A percentile compares a stretch with the other conserved stretches of the same genome.
phyloP scores from a whole-genome alignment of 192 early-diverging fungal species.

The Gonapodya sp. region DNA sequence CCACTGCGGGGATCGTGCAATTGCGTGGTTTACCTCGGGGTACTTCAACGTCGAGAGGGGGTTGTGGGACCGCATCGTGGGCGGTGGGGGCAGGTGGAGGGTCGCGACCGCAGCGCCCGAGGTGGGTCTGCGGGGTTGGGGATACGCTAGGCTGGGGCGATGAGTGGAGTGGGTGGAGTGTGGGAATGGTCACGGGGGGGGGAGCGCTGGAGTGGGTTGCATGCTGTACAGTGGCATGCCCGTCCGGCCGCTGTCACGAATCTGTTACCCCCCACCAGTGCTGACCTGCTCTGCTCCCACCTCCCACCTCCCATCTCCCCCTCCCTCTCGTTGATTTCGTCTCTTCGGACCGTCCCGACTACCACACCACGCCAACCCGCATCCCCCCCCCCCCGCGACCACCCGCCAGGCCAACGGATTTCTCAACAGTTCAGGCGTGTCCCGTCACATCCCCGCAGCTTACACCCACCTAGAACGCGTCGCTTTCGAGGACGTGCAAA shows the following conservation, averaged over 20 bases:
- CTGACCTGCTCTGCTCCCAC: no score
- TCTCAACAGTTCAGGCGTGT: conserved; percentile 71
- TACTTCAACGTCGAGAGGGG: conserved; percentile 85
- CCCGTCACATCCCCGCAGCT: conserved; percentile 75
- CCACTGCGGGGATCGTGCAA: conserved; percentile 24
- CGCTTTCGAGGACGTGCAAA: conserved; percentile 47
- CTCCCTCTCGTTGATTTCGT: no score
- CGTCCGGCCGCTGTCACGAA: no score
- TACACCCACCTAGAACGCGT: conserved; percentile 77
- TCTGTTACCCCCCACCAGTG: no score
- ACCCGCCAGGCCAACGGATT: conserved; percentile 81
- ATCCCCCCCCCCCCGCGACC: not conserved
- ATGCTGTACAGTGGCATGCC: no score
- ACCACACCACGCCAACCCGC: no score
- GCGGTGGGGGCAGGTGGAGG: conserved; percentile 47
- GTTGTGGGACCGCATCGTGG: conserved; percentile 53
- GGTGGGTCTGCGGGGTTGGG: conserved; percentile 23
- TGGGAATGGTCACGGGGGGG: no score
- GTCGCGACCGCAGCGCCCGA: conserved; percentile 80
- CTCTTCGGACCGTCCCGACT: no score
- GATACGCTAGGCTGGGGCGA: no score
- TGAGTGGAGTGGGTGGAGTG: no score
- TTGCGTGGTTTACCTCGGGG: conserved; percentile 67
- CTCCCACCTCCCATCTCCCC: not conserved
- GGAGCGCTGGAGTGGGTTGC: no score